Percentiles rank a stretch among this genome's conserved stretches.
phyloP scores from a whole-genome alignment of 2,329 filamentous ascomycete species.

The Leptoxyphium fumago region DNA sequence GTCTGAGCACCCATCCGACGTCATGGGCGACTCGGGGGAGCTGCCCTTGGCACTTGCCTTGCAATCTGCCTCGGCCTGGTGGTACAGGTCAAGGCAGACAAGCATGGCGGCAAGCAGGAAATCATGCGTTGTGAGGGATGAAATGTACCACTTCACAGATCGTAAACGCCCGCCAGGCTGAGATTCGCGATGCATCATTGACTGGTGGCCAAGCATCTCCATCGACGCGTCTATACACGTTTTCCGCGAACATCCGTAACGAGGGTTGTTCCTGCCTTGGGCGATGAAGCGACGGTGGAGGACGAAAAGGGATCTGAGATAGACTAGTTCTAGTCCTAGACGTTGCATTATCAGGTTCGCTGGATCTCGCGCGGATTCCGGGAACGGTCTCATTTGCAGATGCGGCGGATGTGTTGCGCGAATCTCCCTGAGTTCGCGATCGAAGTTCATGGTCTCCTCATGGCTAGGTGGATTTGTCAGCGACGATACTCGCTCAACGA shows the following conservation, averaged over 20 bases:
- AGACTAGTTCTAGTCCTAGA: conserved; percentile 70
- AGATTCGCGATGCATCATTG: conserved; percentile 59
- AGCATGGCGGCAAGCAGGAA: conserved; percentile 79
- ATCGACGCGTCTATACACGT: conserved; percentile 78
- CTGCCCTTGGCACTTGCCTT: conserved; percentile 17
- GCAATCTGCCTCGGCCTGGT: conserved; percentile 37
- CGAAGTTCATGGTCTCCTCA: conserved; percentile 46
- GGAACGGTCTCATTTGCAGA: conserved; percentile 58
- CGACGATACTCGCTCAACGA: conserved; percentile 52
- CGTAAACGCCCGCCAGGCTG: conserved; percentile 56
- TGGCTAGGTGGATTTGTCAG: conserved; percentile 44
- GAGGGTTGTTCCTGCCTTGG: conserved; percentile 60
- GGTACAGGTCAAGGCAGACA: conserved; percentile 67
- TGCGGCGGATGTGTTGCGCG: conserved; percentile 61
- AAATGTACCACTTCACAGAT: conserved; percentile 64
- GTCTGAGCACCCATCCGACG: conserved; percentile 24
- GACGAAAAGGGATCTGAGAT: conserved; percentile 76
- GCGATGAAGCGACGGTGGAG: conserved; percentile 77
- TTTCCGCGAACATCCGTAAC: conserved; percentile 71
- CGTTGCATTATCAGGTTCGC: conserved; percentile 60
- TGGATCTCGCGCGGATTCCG: conserved; percentile 58
- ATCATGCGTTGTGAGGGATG: conserved; percentile 66
- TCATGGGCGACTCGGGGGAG: conserved; percentile 10
- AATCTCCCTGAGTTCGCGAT: conserved; percentile 41
- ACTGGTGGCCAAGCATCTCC: conserved; percentile 64